These are phyloP conservation scores for Waltergamsia citrina DNA, from an alignment of 2,329 filamentous ascomycete genomes.

Conservation along the genomic window DNA sequence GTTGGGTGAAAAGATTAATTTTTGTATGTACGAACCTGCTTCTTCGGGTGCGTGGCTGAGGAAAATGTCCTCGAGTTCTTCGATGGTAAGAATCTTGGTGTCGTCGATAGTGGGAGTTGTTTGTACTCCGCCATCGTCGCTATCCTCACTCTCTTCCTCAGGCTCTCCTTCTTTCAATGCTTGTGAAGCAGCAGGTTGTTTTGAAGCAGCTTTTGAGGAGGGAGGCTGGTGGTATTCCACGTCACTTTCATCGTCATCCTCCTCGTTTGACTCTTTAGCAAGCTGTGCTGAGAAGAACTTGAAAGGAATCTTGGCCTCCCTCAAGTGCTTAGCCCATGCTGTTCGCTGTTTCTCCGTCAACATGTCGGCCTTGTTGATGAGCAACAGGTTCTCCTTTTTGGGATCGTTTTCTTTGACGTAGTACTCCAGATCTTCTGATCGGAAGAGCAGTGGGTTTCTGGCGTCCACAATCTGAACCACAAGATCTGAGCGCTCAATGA, in stretches of 20 bases:
- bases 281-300: conserved; percentile 93
- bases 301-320: conserved; percentile 72
- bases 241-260: conserved; percentile 45
- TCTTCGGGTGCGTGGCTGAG: conserved; percentile 55
- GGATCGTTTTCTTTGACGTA: conserved; percentile 91
- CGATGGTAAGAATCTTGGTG: conserved; percentile 79
- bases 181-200: background rate
- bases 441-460: conserved; percentile 85
- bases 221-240: conserved; percentile 22
- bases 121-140: conserved; percentile 17
- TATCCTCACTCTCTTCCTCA: conserved; percentile 27
- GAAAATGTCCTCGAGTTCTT: conserved; percentile 87
- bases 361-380: conserved; percentile 99
- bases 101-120: conserved; percentile 36
- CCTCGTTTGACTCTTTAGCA: conserved; percentile 82
- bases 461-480: conserved; percentile 98
- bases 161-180: conserved; percentile 15
- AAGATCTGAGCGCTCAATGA: conserved; percentile 92
- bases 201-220: conserved; percentile 1
- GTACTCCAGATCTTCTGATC: conserved; percentile 83
- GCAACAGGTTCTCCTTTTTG: conserved; percentile 79
- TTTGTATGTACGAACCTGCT: conserved; percentile 20
- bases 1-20: background rate
- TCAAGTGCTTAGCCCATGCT: conserved; percentile 81
- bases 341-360: conserved; percentile 79